A percentile compares a stretch with the other conserved stretches of the same genome.
These are phyloP conservation scores for Aspergillus unguis DNA, from an alignment of 2,329 filamentous ascomycete species.

Conservation along the genomic window DNA sequence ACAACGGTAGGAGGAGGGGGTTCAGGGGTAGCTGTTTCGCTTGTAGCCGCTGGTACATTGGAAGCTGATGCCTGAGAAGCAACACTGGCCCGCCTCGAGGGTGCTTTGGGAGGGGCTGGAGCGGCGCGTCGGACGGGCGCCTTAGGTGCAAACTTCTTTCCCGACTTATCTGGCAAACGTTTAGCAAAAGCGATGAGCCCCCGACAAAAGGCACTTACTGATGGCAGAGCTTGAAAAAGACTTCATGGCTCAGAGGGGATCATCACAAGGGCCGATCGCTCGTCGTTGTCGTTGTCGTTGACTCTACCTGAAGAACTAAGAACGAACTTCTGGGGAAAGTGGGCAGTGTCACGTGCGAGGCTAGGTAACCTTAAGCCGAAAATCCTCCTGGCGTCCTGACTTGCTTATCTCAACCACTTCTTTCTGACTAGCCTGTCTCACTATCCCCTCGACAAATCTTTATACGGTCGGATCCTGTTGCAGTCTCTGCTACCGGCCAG, in stretches of 20 bases:
- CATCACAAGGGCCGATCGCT: conserved; percentile 21
- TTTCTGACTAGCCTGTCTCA: conserved; percentile 24
- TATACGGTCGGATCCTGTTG: conserved; percentile 25
- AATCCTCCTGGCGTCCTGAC: conserved; percentile 41
- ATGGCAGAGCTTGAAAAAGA: conserved; percentile 55
- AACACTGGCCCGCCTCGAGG: conserved; percentile 40
- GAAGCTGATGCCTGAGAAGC: conserved; percentile 34
- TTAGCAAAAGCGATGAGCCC: background rate
- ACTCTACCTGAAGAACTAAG: conserved; percentile 23
- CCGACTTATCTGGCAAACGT: conserved; percentile 54
- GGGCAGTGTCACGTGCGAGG: conserved; percentile 37
- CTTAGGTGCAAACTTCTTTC: conserved; percentile 76
- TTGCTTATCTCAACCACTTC: conserved; percentile 30
- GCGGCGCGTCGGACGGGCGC: conserved; percentile 57
- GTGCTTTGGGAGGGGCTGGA: conserved; percentile 35
- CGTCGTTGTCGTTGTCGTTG: conserved; percentile 1
- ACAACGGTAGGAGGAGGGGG: conserved; percentile 9
- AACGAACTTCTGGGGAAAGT: conserved; percentile 29
- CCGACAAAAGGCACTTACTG: conserved; percentile 35
- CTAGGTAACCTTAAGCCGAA: conserved; percentile 34
- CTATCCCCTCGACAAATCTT: conserved; percentile 12
- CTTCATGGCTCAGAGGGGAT: conserved; percentile 35
- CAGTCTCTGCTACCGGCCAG: conserved; percentile 28
- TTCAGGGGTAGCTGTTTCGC: conserved; percentile 19
- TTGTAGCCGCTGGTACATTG: conserved; percentile 24